Evolutionary conservation across 352 stramenopile species (phyloP), one percentile per base, ranked within the genome.

Genomic region (Globisporangium sylvaticum): DNA sequence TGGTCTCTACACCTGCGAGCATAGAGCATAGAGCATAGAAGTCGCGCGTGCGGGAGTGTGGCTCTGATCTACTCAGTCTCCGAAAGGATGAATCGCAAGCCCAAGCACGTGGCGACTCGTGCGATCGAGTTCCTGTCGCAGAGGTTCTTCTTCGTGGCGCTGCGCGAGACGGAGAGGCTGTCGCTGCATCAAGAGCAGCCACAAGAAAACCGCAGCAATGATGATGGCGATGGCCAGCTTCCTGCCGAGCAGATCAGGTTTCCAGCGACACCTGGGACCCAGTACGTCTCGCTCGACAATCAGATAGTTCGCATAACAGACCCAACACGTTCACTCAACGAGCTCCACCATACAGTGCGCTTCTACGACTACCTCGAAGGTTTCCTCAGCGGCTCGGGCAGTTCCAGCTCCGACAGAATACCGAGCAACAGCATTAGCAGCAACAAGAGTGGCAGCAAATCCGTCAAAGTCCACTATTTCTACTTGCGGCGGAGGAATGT

Each of bases 81-180:
- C n/a, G n/a, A n/a, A n/a, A n/a, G 25, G 12, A 92, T 92, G 84
- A 90, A 82, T 70, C 76, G 76, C 61, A 72, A 72, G 14, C 63
- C 81, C 10, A 59, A 58, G 29, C 60, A 61, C 46, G 60, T 83
- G 12, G 61, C 73, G 15, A 61, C 78, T 8, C 67, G 62, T 3
- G 73, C 82, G 1, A 89, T 92, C 50, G 84, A 89, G 70, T 89
- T 92, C 59, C 62, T 86, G 14, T 76, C 80, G 0, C 50, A 57
- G 44, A 64, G 69, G 32, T 90, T 92, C 57, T 92, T 81, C 65
- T 75, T 90, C 8, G 57, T 89, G 31, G 62, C 87, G 3, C 34
- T 84, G 39, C 76, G 62, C 9, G 80, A 89, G 46, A 76, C 73
- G 34, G 59, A 67, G 10, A 66, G 61, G 15, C 66, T 63, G 46